A percentile compares a stretch with the other conserved stretches of the same genome.
Evolutionary conservation across 1,284 basidiomycete species (phyloP).

Genomic region (Sphagnurus paluster): DNA sequence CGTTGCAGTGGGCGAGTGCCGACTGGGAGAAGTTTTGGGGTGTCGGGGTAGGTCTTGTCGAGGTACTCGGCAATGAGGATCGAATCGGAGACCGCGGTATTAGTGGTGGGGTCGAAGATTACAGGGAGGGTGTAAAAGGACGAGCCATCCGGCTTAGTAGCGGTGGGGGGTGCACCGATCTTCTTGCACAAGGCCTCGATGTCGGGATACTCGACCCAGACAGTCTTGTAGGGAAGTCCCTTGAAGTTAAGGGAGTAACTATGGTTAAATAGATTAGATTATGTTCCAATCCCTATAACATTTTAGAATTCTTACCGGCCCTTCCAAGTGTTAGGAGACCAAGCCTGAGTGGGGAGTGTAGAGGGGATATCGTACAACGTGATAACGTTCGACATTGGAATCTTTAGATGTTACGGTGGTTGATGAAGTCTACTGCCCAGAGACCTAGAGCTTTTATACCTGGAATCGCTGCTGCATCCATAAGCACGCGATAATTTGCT

Average conservation of each 20-base stretch:
- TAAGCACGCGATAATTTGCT: not conserved
- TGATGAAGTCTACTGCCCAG: not conserved
- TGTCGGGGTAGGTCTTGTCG: constrained; percentile 41
- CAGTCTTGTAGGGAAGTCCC: constrained; percentile 33
- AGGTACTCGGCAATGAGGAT: constrained; percentile 39
- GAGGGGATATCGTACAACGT: constrained; percentile 18
- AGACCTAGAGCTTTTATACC: constrained; percentile 1
- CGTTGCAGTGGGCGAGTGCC: constrained; percentile 26
- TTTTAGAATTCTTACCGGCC: constrained; percentile 5
- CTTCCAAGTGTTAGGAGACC: constrained; percentile 17
- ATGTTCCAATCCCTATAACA: not conserved
- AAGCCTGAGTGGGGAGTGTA: constrained; percentile 3
- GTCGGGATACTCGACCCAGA: constrained; percentile 37
- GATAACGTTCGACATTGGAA: constrained; percentile 13
- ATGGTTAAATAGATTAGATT: not conserved
- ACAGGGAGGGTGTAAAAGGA: constrained; percentile 34
- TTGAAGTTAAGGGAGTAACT: constrained; percentile 38
- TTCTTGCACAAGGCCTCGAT: constrained; percentile 29
- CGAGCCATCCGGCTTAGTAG: constrained; percentile 24
- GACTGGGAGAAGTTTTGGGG: constrained; percentile 27
- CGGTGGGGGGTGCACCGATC: constrained; percentile 30
- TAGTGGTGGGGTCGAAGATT: constrained; percentile 29
- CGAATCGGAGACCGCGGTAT: constrained; percentile 34
- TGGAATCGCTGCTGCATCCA: not conserved
- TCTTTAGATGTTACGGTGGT: not conserved